Base-by-base conservation (phyloP, 257 asterid species). In the Solanum etuberosum region DNA sequence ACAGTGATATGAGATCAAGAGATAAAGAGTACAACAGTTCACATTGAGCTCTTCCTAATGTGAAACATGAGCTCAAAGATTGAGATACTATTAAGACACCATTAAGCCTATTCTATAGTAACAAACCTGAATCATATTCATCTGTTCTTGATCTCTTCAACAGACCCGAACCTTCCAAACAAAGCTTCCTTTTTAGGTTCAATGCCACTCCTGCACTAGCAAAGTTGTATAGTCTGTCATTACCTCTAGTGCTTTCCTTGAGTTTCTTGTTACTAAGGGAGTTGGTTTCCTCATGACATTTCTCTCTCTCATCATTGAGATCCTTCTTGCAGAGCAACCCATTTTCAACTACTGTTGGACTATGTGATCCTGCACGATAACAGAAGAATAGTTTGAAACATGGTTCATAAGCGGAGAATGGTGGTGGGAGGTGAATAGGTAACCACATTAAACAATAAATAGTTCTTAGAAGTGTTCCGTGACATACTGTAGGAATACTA, bases 141-240 rank as follows among this genome's bases (percentile, higher is more conserved):
- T 91, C 88, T 37, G 81, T 86, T 88, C 90, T 96, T 67, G 89
- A 70, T 87, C 91, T 94, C 92, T 96, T 94, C 16, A 70, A 63
- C 43, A 37, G 78, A 81, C 61, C 61, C 35, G 86, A 85, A 32
- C 93, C 95, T 65, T 89, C 93, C 34, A 89, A 83, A 72, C 76
- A 43, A 48, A 82, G 86, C 92, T 91, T 92, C 74, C 98, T 91
- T 94, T 95, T 94, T 87, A 83, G 85, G 82, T 89, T 51, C 81
- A 37, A 72, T 31, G 54, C 85, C 42, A 42, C 54, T 88, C 91
- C 92, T 86, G 80, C 67, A 74, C 35, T 42, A 86, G 72, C 54
- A 87, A 25, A 73, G 40, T 38, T 67, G 18, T 37, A 61, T 23
- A 57, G 8, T 18, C 67, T 65, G 37, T 57, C 43, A 76, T 7